phyloP scores from a whole-genome alignment of 768 basidiomycete species.

The Melanogaster broomeanus region DNA sequence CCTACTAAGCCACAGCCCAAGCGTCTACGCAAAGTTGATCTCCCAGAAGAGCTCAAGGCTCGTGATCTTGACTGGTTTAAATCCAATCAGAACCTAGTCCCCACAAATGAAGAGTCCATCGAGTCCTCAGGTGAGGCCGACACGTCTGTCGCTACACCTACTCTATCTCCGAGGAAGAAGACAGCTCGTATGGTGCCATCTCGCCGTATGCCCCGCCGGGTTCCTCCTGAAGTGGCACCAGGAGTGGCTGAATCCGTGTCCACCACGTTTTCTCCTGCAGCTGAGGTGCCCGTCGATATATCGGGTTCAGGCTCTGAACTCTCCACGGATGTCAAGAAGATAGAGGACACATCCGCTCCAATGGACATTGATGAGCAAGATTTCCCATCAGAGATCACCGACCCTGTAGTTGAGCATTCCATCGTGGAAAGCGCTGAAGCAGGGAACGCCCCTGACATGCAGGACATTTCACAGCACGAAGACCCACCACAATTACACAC shows the following conservation, averaged over 20 bases:
- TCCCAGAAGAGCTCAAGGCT: conserved; percentile 24
- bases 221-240: conserved; percentile 2
- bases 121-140: background rate
- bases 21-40: conserved; percentile 20
- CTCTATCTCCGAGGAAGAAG: conserved; percentile 15
- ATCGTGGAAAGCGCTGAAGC: background rate
- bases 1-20: conserved; percentile 28
- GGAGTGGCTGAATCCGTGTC: background rate
- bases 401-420: background rate
- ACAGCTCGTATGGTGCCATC: conserved; percentile 28
- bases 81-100: conserved; percentile 5
- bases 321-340: background rate
- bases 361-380: conserved; percentile 6
- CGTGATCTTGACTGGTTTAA: conserved; percentile 34
- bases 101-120: background rate
- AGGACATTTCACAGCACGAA: background rate
- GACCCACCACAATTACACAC: background rate
- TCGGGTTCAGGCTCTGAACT: background rate
- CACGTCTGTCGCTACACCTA: background rate
- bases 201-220: conserved; percentile 22
- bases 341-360: background rate
- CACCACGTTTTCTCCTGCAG: background rate
- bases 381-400: background rate
- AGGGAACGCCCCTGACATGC: background rate
- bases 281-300: background rate